Percentiles rank a stretch among this genome's conserved stretches.
Conservation (phyloP, 192 early-diverging fungal genomes). For the Backusella australiensis region DNA sequence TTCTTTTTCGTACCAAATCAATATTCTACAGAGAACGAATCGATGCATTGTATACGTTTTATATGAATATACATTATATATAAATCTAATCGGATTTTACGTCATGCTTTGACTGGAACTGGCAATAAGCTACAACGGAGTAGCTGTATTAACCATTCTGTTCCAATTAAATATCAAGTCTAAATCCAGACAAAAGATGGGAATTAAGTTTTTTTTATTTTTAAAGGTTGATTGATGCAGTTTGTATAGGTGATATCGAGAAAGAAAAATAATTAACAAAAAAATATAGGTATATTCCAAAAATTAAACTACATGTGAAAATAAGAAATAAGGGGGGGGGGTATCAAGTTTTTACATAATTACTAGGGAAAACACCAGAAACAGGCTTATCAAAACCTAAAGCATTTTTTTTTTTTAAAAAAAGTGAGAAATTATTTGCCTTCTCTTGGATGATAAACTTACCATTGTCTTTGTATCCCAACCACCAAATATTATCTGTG, state of each 20-base stretch:
- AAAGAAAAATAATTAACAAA: neutral
- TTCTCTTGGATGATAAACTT: constrained; percentile 1
- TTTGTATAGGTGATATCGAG: neutral
- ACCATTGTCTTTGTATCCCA: constrained; percentile 64
- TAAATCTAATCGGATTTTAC: neutral
- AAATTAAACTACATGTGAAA: no score
- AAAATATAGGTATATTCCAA: neutral
- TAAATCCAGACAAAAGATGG: neutral
- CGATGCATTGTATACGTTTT: neutral
- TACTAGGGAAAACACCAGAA: constrained; percentile 76
- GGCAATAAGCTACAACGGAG: no score
- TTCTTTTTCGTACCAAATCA: neutral
- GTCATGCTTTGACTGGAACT: no score
- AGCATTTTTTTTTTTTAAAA: neutral
- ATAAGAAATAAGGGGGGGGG: no score
- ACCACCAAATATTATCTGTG: constrained; percentile 81
- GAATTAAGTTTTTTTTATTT: neutral
- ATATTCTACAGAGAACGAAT: neutral
- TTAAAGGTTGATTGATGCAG: neutral
- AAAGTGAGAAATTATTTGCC: neutral
- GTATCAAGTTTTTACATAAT: constrained; percentile 52
- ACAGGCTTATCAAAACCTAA: constrained; percentile 30
- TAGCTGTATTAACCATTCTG: no score
- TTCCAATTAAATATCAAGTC: neutral
- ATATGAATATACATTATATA: neutral